These are phyloP conservation scores for Kalmanozyma brasiliensis DNA, from an alignment of 1,284 basidiomycete genomes.

Conservation along the genomic window DNA sequence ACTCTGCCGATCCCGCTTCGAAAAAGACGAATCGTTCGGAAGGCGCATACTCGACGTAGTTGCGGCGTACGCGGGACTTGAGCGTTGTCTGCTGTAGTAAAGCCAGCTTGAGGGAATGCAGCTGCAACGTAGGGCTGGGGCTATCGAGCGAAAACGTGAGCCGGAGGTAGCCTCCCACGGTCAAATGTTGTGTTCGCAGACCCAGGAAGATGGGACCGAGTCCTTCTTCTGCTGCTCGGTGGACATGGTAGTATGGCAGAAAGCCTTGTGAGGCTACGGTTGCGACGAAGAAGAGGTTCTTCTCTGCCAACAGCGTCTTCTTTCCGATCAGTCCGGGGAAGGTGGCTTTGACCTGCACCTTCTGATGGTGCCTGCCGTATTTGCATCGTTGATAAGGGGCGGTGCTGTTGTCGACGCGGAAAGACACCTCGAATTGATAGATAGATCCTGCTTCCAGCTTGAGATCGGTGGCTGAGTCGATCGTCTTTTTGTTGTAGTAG, in stretches of 20 bases:
- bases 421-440: conserved; percentile 46
- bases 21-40: conserved; percentile 46
- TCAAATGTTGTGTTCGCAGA: conserved; percentile 46
- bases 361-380: conserved; percentile 48
- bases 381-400: conserved; percentile 52
- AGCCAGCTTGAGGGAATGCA: conserved; percentile 41
- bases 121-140: conserved; percentile 32
- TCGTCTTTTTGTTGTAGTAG: conserved; percentile 45
- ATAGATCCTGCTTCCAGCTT: conserved; percentile 42
- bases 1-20: conserved; percentile 32
- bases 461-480: conserved; percentile 41
- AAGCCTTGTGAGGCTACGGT: conserved; percentile 30
- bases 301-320: conserved; percentile 45
- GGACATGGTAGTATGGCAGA: conserved; percentile 48
- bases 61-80: conserved; percentile 40
- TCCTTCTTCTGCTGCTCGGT: conserved; percentile 33
- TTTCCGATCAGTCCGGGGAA: conserved; percentile 47
- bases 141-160: conserved; percentile 45
- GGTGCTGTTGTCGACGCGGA: conserved; percentile 47
- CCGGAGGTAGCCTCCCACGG: conserved; percentile 49
- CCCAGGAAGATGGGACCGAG: conserved; percentile 48
- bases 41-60: conserved; percentile 36
- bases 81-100: conserved; percentile 49
- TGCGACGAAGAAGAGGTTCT: conserved; percentile 47
- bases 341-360: conserved; percentile 46